Conservation (phyloP, 495 filamentous ascomycete species). For the Friedmanniomyces simplex region DNA sequence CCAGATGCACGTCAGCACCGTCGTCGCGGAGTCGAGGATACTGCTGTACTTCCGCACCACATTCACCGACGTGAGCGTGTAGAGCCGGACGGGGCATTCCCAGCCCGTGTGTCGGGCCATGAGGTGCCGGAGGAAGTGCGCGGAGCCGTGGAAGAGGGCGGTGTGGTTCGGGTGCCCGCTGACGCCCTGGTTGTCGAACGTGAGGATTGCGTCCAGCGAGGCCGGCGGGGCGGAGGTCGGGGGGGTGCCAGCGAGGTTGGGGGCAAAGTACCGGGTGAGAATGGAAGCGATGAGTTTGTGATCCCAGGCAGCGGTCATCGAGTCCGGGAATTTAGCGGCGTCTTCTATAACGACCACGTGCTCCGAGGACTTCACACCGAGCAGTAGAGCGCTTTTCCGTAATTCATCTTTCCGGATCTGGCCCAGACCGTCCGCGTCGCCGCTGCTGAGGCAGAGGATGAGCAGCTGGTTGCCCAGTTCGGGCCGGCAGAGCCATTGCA, state of each 20-base stretch:
- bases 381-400: constrained; percentile 56
- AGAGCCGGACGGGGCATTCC: constrained; percentile 64
- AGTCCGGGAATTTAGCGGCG: constrained; percentile 64
- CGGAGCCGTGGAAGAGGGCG: constrained; percentile 70
- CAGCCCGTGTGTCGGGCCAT: constrained; percentile 56
- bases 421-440: constrained; percentile 82
- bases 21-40: constrained; percentile 60
- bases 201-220: constrained; percentile 71
- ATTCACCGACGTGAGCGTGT: constrained; percentile 63
- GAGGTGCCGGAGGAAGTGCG: constrained; percentile 54
- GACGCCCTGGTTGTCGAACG: constrained; percentile 73
- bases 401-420: constrained; percentile 74
- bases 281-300: constrained; percentile 55
- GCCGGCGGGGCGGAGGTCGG: constrained; percentile 33
- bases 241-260: constrained; percentile 38
- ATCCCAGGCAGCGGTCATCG: constrained; percentile 70
- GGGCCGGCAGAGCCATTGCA: constrained; percentile 66
- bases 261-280: constrained; percentile 58
- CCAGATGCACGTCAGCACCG: constrained; percentile 39
- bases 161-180: constrained; percentile 88
- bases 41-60: constrained; percentile 70
- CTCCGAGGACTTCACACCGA: constrained; percentile 61
- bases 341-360: constrained; percentile 80
- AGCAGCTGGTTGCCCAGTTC: constrained; percentile 77
- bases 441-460: constrained; percentile 83